Conservation (phyloP, 768 basidiomycete species). For the Trametopsis cervina region DNA sequence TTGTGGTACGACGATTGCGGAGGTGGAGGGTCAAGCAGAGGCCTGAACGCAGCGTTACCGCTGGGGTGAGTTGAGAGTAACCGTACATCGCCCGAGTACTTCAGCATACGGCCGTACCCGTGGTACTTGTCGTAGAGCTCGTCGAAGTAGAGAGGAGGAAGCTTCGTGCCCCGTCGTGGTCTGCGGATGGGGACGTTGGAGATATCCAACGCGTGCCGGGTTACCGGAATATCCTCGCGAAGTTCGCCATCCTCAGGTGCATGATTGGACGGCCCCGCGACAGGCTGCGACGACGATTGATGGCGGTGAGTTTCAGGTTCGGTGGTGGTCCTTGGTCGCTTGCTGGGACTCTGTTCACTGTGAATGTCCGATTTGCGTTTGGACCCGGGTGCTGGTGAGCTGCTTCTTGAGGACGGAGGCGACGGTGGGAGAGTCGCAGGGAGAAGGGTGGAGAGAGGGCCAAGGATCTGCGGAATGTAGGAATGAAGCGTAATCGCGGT, state of each 20-base stretch:
- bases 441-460: constrained; percentile 32
- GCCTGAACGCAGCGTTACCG: constrained; percentile 55
- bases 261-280: constrained; percentile 27
- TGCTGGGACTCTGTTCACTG: constrained; percentile 22
- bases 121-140: constrained; percentile 66
- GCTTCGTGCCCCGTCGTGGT: constrained; percentile 47
- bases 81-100: constrained; percentile 78
- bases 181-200: constrained; percentile 52
- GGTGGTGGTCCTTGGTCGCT: constrained; percentile 25
- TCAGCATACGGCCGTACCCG: constrained; percentile 62
- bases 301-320: constrained; percentile 13
- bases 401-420: constrained; percentile 36
- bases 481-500: background rate
- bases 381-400: constrained; percentile 31
- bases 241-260: constrained; percentile 42
- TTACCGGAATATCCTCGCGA: constrained; percentile 28
- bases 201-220: constrained; percentile 1
- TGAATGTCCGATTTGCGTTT: constrained; percentile 33
- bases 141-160: constrained; percentile 45
- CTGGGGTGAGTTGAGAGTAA: constrained; percentile 69
- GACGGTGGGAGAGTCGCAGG: constrained; percentile 40
- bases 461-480: constrained; percentile 12
- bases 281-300: constrained; percentile 22
- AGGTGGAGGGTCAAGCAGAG: constrained; percentile 56
- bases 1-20: constrained; percentile 68